These are phyloP conservation scores for Trichoderma parareesei DNA, from an alignment of 495 filamentous ascomycete species.

Conservation along the genomic window DNA sequence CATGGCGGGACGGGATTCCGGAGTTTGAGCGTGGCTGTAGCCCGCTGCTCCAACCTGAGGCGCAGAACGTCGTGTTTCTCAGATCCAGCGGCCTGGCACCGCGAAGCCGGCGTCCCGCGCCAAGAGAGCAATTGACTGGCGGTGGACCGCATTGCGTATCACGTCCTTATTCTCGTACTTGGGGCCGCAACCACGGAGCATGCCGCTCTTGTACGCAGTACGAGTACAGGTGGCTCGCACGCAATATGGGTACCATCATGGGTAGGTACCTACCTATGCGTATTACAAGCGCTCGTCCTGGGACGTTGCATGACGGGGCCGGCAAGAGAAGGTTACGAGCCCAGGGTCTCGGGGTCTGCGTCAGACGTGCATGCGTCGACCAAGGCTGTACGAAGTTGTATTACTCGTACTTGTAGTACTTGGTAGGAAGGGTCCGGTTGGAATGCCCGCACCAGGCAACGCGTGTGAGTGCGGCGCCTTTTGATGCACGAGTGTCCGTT, in stretches of 20 bases:
- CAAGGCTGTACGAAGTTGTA: not conserved
- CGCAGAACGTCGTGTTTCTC: not conserved
- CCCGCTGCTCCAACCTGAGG: not conserved
- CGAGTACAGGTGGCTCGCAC: not conserved
- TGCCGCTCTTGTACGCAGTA: no score
- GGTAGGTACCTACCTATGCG: no score
- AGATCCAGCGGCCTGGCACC: not conserved
- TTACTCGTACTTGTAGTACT: not conserved
- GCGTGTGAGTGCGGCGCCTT: not conserved
- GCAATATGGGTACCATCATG: not conserved
- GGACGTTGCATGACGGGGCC: constrained; percentile 1
- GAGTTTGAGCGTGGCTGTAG: not conserved
- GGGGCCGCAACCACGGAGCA: no score
- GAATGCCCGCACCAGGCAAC: not conserved
- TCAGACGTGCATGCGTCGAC: constrained; percentile 4
- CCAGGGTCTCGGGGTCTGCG: not conserved
- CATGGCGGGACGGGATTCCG: not conserved
- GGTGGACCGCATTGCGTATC: not conserved
- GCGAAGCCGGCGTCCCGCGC: not conserved
- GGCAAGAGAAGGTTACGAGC: constrained; percentile 1
- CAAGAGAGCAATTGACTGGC: not conserved
- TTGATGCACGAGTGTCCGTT: not conserved
- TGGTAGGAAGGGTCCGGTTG: no score
- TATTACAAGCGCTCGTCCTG: not conserved
- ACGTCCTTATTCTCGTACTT: not conserved